phyloP scores from a whole-genome alignment of 345 rosid species.

The Geranium rotundifolium region DNA sequence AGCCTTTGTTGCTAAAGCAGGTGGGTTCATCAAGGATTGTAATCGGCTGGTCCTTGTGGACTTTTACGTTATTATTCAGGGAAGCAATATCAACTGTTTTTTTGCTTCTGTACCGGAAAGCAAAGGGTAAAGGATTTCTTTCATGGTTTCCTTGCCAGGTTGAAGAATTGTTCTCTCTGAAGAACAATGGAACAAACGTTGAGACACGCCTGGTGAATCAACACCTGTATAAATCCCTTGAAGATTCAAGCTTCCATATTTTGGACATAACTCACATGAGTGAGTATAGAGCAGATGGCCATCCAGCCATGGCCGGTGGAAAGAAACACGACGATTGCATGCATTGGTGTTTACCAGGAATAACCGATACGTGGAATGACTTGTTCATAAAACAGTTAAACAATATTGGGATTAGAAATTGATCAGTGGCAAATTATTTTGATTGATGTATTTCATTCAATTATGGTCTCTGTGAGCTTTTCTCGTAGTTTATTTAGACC shows the following conservation, averaged over 20 bases:
- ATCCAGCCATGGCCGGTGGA: slow-evolving; percentile 72
- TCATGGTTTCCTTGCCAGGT: slow-evolving; percentile 27
- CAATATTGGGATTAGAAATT: slow-evolving; percentile 10
- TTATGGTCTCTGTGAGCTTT: neutral
- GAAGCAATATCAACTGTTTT: neutral
- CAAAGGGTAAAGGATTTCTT: neutral
- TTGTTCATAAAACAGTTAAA: slow-evolving; percentile 32
- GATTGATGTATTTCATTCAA: neutral
- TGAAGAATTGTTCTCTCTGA: slow-evolving; percentile 55
- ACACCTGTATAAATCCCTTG: slow-evolving; percentile 40
- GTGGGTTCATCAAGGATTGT: slow-evolving; percentile 27
- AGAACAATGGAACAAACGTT: slow-evolving; percentile 60
- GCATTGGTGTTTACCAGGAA: slow-evolving; percentile 98
- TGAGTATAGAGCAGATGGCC: slow-evolving; percentile 90
- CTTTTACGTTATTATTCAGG: no score
- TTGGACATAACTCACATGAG: slow-evolving; percentile 73
- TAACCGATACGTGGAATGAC: slow-evolving; percentile 83
- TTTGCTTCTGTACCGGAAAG: neutral
- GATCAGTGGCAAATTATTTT: no score
- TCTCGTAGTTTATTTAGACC: no score
- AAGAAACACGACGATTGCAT: slow-evolving; percentile 87
- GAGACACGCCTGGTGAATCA: slow-evolving; percentile 62
- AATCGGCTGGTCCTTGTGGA: neutral
- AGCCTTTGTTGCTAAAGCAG: slow-evolving; percentile 43
- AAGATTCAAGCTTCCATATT: slow-evolving; percentile 47